A percentile compares a stretch with the other conserved stretches of the same genome.
Evolutionary conservation across 2,329 filamentous ascomycete genomes (phyloP).

Genomic region (Pseudogymnoascus sp.): DNA sequence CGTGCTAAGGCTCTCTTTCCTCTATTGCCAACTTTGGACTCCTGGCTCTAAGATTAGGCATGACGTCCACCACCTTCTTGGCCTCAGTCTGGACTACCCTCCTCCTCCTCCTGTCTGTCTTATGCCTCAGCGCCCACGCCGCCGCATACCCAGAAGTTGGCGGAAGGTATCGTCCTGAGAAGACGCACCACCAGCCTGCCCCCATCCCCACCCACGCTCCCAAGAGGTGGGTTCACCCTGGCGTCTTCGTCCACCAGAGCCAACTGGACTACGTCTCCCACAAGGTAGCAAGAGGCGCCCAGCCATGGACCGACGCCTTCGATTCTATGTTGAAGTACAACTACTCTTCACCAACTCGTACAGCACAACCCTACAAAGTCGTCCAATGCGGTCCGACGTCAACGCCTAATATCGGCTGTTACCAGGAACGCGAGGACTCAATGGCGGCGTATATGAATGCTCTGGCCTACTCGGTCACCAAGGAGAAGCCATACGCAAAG

Average conservation of each 20-base stretch:
- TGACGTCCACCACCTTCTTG: neutral
- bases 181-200: neutral
- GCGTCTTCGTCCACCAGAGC: conserved; percentile 7
- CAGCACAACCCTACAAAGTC: conserved; percentile 12
- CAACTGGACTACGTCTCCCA: conserved; percentile 10
- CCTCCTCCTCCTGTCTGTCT: neutral
- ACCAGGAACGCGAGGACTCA: conserved; percentile 23
- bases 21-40: neutral
- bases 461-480: conserved; percentile 22
- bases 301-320: conserved; percentile 16
- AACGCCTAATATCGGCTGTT: conserved; percentile 23
- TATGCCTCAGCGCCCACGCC: neutral
- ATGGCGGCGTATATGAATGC: conserved; percentile 25
- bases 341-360: conserved; percentile 8
- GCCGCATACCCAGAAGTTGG: neutral
- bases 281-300: neutral
- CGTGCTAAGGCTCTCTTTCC: neutral
- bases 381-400: conserved; percentile 25
- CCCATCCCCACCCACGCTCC: conserved; percentile 5
- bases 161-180: neutral
- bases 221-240: conserved; percentile 10
- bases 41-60: neutral
- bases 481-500: conserved; percentile 18
- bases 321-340: conserved; percentile 15
- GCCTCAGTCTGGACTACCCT: neutral